Evolutionary conservation across 805 yeast genomes (phyloP), one percentile per base, ranked within the genome.

Genomic region (Danielia reshetovae): DNA sequence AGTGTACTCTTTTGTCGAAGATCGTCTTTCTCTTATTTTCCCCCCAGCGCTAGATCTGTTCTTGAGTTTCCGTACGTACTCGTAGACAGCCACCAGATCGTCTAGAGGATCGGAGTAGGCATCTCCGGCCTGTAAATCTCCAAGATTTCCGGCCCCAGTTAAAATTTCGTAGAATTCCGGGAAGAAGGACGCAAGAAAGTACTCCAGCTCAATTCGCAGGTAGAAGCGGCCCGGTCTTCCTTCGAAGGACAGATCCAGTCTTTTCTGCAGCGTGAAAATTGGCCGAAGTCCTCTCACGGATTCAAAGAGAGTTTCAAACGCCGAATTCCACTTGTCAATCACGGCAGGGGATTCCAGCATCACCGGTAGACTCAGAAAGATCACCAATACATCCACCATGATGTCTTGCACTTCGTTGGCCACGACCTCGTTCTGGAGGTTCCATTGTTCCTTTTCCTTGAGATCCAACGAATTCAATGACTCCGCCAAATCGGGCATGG

Each of bases 211-310:
- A 4, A 31, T 10, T 8, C 9, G n/a, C 34, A 25, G 29, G 22
- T 30, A 30, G 23, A 30, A 16, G 13, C 33, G 27, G 22, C 27
- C 33, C 13, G 29, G 29, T 4, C 34, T 17, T 9, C 29, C 29
- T 16, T 31, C 34, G 34, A 24, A 25, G 4, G 14, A 9, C 10
- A 8, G 11, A n/a, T 23, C 25, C 9, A 7, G 8, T 19, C 22
- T 19, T 9, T 19, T 19, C 15, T 23, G 18, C 13, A 8, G 5
- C 13, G 16, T 19, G n/a, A 31, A 7, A 17, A 17, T n/a, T 4
- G 19, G 24, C 18, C 23, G 10, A 18, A 31, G 25, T 9, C 29
- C 34, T 12, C 11, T n/a, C 13, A 31, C 29, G 5, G 16, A 7
- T 5, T 18, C 24, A n/a, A 31, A 31, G 4, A 31, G 19, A 12